A percentile compares a stretch with the other conserved stretches of the same genome.
Conservation (phyloP, 495 filamentous ascomycete genomes). For the Letharia columbiana region DNA sequence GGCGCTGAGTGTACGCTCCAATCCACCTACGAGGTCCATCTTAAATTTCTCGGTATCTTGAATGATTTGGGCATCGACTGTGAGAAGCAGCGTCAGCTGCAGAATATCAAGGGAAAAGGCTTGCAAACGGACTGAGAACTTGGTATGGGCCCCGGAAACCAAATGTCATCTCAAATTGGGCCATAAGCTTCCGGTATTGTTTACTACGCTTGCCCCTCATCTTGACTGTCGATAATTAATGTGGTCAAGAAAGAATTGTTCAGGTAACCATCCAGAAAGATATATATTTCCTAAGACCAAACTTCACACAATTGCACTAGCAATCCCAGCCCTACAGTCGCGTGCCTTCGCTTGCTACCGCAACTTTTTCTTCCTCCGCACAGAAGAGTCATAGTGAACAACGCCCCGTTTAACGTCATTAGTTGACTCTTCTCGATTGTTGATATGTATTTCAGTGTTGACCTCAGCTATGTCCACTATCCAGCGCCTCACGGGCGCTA, state of each 20-base stretch:
- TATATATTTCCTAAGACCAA: neutral
- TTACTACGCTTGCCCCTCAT: conserved; percentile 93
- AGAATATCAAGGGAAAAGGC: neutral
- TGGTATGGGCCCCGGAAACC: conserved; percentile 91
- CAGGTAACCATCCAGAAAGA: neutral
- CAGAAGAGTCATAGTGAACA: neutral
- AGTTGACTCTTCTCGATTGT: neutral
- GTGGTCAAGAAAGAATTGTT: neutral
- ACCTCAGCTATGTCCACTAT: conserved; percentile 7
- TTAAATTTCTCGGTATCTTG: conserved; percentile 63
- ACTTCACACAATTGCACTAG: neutral
- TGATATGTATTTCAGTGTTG: conserved; percentile 9
- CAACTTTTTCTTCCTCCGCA: neutral
- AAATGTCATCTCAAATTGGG: conserved; percentile 72
- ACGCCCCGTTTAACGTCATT: neutral
- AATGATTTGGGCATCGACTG: conserved; percentile 72
- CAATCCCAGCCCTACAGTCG: conserved; percentile 5
- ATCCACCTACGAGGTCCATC: conserved; percentile 52
- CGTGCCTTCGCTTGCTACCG: neutral
- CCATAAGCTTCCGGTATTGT: conserved; percentile 94
- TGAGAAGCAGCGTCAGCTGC: conserved; percentile 21
- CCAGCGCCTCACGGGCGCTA: conserved; percentile 7
- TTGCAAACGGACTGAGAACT: conserved; percentile 54
- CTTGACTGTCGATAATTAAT: neutral
- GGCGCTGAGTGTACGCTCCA: conserved; percentile 16